These are phyloP conservation scores for Candida sanyaensis DNA, from an alignment of 1,139 yeast species.

Conservation along the genomic window DNA sequence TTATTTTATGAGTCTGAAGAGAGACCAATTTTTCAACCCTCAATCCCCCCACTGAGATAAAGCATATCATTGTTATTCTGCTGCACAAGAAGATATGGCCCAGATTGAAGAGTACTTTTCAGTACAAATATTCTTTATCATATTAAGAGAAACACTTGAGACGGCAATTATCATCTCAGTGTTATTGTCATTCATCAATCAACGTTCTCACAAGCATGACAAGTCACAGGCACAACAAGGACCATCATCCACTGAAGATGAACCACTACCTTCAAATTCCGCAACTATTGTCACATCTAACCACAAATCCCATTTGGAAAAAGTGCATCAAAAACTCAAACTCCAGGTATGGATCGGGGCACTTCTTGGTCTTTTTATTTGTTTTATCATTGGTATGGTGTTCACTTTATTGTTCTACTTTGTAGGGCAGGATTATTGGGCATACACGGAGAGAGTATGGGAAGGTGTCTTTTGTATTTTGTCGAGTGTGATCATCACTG, in stretches of 20 bases:
- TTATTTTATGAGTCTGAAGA: no score
- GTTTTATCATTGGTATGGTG: constrained; percentile 72
- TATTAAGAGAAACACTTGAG: constrained; percentile 82
- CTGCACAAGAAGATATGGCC: constrained; percentile 11
- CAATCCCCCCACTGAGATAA: no score
- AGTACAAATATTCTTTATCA: constrained; percentile 82
- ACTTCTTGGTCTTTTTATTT: constrained; percentile 65
- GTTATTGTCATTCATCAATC: constrained; percentile 75
- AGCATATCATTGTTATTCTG: no score
- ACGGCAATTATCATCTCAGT: constrained; percentile 88
- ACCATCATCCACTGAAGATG: not conserved
- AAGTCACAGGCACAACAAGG: not conserved
- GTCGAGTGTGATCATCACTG: constrained; percentile 77
- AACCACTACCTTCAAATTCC: not conserved
- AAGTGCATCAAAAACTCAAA: constrained; percentile 36
- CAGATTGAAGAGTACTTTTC: constrained; percentile 57
- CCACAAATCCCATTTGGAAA: constrained; percentile 8
- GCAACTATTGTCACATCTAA: not conserved
- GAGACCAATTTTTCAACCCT: no score
- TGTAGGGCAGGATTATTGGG: constrained; percentile 79
- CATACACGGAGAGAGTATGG: constrained; percentile 84
- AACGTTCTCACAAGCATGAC: constrained; percentile 31
- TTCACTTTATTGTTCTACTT: constrained; percentile 77
- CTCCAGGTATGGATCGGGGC: constrained; percentile 89
- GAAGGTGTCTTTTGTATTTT: constrained; percentile 85